Evolutionary conservation across 768 basidiomycete species (phyloP), one percentile per base, ranked within the genome.

Genomic region (Tephrocybe rancida): DNA sequence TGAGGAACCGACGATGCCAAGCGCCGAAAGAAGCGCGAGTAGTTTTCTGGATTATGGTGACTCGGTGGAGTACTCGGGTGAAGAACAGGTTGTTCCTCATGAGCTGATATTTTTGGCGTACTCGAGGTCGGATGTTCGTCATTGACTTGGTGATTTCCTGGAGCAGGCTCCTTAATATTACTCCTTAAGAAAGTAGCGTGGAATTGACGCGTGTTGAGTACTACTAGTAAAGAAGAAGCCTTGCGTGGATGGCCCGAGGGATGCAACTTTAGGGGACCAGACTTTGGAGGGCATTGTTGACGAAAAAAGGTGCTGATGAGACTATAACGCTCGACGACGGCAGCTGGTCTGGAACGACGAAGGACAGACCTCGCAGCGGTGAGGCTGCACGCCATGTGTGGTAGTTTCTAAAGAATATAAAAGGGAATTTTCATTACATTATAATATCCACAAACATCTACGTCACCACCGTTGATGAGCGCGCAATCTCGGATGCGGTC

Each of bases 1-100:
- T 86, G 87, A 3, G 92, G 93, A 19, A 94, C 74, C 24, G 89
- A 88, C 57, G 82, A 67, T 0, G 91, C 91, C 7, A 95, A 78
- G n/a, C 84, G 80, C 37, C 84, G 86, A 61, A 92, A 89, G 63
- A 92, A 87, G n/a, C 76, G 79, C 3, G 93, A 83, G 64, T 94
- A 94, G 61, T 89, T 81, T 47, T 91, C 84, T 32, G 81, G 68
- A 57, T 75, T 67, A 54, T 67, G 67, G 16, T 57, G 50, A 19
- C 52, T 32, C 42, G 44, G 47, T 22, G 30, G n/a, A n/a, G n/a
- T n/a, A n/a, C n/a, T n/a, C 30, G 30, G 13, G 30, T 32, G 30
- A 7, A 6, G 30, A 6, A 13, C 30, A 32, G 43, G 41, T 8
- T 26, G 35, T 54, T 51, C 34, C 19, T 41, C 29, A 5, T 34